Evolutionary conservation across 495 filamentous ascomycete genomes (phyloP).

Genomic region (Penicillium atrosanguineum): DNA sequence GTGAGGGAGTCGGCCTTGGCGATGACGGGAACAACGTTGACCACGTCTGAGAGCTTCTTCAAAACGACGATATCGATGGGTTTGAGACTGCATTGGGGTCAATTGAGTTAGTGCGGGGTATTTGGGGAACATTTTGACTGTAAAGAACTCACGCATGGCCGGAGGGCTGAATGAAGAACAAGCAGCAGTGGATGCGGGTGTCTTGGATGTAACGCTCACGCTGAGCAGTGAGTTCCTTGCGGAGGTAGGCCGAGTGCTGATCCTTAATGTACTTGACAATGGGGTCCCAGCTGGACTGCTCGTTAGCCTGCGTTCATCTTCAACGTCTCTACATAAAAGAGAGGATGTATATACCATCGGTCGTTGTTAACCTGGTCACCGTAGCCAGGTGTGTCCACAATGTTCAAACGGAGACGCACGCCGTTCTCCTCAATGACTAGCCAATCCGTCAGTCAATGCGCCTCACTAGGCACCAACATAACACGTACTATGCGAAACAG

Average conservation of each 20-base stretch:
- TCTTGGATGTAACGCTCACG: slow-evolving; percentile 99
- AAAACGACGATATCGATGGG: slow-evolving; percentile 99
- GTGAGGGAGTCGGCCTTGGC: slow-evolving; percentile 97
- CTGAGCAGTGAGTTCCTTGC: slow-evolving; percentile 99
- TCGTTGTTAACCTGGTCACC: slow-evolving; percentile 83
- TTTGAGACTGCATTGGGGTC: slow-evolving; percentile 58
- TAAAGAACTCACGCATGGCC: slow-evolving; percentile 72
- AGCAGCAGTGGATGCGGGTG: slow-evolving; percentile 97
- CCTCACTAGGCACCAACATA: neutral
- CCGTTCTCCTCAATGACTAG: slow-evolving; percentile 95
- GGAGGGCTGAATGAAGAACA: slow-evolving; percentile 99
- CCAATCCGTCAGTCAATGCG: slow-evolving; percentile 17
- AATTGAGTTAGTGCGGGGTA: neutral
- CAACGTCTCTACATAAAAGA: neutral
- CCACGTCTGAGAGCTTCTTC: slow-evolving; percentile 97
- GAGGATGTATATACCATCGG: slow-evolving; percentile 54
- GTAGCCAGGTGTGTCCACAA: slow-evolving; percentile 78
- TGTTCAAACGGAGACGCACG: slow-evolving; percentile 74
- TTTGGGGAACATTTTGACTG: neutral
- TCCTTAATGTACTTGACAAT: slow-evolving; percentile 99
- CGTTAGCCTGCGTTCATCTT: slow-evolving; percentile 25
- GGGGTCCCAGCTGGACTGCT: slow-evolving; percentile 65
- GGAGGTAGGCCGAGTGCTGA: slow-evolving; percentile 98
- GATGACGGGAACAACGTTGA: slow-evolving; percentile 98
- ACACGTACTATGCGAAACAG: slow-evolving; percentile 80